phyloP scores from a whole-genome alignment of 192 early-diverging fungal species.

The Obelidium mucronatum region DNA sequence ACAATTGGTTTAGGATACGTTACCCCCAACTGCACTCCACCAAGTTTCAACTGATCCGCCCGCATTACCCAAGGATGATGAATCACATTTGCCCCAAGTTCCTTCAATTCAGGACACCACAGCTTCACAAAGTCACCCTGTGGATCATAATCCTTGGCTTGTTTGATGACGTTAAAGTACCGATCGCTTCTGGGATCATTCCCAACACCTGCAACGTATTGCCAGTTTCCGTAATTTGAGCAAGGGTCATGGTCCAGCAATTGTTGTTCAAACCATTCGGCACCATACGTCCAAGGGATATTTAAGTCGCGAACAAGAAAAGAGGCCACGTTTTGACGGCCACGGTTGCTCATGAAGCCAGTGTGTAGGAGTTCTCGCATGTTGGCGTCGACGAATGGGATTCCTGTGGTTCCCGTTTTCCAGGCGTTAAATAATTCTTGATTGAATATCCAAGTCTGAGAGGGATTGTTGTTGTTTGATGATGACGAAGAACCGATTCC shows the following conservation, averaged over 20 bases:
- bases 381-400: slow-evolving; percentile 53
- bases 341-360: slow-evolving; percentile 47
- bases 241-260: slow-evolving; percentile 51
- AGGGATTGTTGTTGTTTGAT: not conserved
- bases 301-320: slow-evolving; percentile 47
- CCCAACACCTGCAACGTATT: slow-evolving; percentile 54
- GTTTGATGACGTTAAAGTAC: slow-evolving; percentile 52
- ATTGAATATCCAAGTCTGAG: no score
- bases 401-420: slow-evolving; percentile 41
- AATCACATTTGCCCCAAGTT: no score
- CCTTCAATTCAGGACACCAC: slow-evolving; percentile 53
- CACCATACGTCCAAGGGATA: slow-evolving; percentile 44
- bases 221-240: slow-evolving; percentile 58
- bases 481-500: not conserved
- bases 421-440: slow-evolving; percentile 34
- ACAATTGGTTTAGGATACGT: no score
- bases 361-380: slow-evolving; percentile 46
- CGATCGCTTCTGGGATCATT: slow-evolving; percentile 42
- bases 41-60: no score
- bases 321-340: slow-evolving; percentile 51
- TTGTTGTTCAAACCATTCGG: slow-evolving; percentile 47
- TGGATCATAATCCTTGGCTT: slow-evolving; percentile 52
- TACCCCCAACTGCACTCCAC: no score
- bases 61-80: no score
- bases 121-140: slow-evolving; percentile 39